Percentiles rank a stretch among this genome's conserved stretches.
Evolutionary conservation across 140 eudicot species (phyloP).

Genomic region (Senecio squalidus): DNA sequence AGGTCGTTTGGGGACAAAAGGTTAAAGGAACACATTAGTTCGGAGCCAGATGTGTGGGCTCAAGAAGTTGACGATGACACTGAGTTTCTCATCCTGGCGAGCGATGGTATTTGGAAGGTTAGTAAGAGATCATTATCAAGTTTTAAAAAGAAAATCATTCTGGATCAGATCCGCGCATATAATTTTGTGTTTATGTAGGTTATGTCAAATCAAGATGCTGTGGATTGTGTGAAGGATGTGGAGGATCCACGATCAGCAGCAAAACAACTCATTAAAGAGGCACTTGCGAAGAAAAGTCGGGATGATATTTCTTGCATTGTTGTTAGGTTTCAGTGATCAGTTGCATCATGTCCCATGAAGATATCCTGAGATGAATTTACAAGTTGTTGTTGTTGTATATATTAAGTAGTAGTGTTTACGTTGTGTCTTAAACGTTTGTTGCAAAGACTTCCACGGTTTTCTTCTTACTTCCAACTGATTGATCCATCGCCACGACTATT

Average conservation of each 20-base stretch:
- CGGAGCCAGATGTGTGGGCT: slow-evolving; percentile 62
- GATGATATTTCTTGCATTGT: slow-evolving; percentile 68
- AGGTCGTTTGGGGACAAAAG: slow-evolving; percentile 92
- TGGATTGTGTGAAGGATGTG: slow-evolving; percentile 51
- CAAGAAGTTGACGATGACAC: slow-evolving; percentile 52
- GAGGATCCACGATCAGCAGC: slow-evolving; percentile 68
- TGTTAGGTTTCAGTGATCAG: slow-evolving; percentile 53
- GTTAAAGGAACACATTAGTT: slow-evolving; percentile 79
- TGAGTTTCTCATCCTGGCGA: slow-evolving; percentile 71
- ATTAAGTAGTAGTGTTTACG: too few species aligned
- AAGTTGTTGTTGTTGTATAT: not conserved
- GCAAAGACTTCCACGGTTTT: too few species aligned
- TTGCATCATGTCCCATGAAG: not conserved
- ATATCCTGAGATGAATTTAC: not conserved
- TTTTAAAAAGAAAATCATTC: not conserved
- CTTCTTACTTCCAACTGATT: too few species aligned
- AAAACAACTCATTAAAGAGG: slow-evolving; percentile 56
- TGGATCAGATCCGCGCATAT: not conserved
- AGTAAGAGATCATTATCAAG: not conserved
- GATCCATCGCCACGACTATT: too few species aligned
- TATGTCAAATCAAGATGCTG: slow-evolving; percentile 88
- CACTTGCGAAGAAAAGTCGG: slow-evolving; percentile 47
- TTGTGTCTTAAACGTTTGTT: too few species aligned
- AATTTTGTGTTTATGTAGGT: slow-evolving; percentile 34
- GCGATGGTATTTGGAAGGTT: slow-evolving; percentile 91